These are phyloP conservation scores for Brettanomyces bruxellensis DNA, from an alignment of 805 yeast genomes.

Conservation along the genomic window DNA sequence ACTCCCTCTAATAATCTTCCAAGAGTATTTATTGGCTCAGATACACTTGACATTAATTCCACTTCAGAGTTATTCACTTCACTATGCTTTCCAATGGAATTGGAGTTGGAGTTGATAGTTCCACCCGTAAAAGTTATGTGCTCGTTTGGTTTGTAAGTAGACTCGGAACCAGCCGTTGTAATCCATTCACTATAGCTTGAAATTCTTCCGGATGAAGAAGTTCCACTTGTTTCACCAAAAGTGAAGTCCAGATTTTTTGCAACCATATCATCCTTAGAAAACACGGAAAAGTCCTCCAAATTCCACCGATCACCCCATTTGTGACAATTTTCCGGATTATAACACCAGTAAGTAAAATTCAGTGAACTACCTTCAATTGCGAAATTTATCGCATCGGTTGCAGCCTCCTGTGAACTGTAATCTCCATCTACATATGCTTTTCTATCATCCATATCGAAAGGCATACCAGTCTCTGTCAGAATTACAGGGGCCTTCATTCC, in stretches of 20 bases:
- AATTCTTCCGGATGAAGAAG: not conserved
- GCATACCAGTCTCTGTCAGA: slow-evolving; percentile 95
- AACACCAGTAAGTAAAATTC: slow-evolving; percentile 82
- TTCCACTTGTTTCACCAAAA: not conserved
- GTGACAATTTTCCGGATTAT: slow-evolving; percentile 64
- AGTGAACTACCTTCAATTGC: slow-evolving; percentile 71
- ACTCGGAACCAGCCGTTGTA: not conserved
- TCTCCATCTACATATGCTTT: slow-evolving; percentile 58
- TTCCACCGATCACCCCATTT: slow-evolving; percentile 91
- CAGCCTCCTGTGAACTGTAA: slow-evolving; percentile 66
- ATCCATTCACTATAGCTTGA: slow-evolving; percentile 9
- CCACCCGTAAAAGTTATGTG: no score
- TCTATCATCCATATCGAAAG: slow-evolving; percentile 87
- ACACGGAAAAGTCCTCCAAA: slow-evolving; percentile 86
- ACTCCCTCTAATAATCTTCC: slow-evolving; percentile 37
- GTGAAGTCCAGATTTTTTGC: not conserved
- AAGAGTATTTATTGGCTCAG: not conserved
- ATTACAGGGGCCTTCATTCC: slow-evolving; percentile 64
- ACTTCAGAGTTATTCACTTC: not conserved
- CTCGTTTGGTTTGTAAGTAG: not conserved
- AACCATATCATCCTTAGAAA: slow-evolving; percentile 56
- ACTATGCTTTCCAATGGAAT: no score
- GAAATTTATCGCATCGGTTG: slow-evolving; percentile 71
- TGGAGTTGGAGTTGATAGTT: no score
- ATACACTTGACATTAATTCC: not conserved